phyloP scores from a whole-genome alignment of 306 rosid genomes.

The Luffa aegyptiaca region DNA sequence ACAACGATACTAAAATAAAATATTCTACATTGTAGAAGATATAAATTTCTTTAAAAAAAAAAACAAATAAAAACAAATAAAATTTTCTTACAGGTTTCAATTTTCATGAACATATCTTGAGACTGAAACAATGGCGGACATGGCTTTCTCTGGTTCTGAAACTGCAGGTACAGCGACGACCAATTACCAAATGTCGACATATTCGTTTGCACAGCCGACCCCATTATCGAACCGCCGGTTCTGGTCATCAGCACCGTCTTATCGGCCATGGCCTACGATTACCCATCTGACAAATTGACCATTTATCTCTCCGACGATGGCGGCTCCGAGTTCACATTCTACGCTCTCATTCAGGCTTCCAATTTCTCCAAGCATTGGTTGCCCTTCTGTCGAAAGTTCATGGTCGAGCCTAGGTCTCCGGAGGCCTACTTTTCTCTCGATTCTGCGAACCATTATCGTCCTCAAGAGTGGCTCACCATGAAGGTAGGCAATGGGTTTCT shows the following conservation, averaged over 20 bases:
- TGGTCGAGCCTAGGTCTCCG: conserved; percentile 44
- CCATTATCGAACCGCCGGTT: conserved; percentile 50
- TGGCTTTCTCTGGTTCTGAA: not conserved
- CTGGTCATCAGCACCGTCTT: conserved; percentile 59
- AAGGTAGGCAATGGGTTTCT: conserved; percentile 24
- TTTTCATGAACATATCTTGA: not conserved
- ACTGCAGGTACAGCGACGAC: conserved; percentile 30
- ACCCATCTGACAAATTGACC: conserved; percentile 43
- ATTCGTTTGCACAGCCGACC: conserved; percentile 75
- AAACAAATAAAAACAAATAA: no score
- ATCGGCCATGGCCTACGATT: conserved; percentile 41
- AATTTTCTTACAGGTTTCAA: no score
- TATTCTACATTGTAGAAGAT: no score
- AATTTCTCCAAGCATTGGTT: conserved; percentile 47
- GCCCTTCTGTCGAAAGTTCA: conserved; percentile 52
- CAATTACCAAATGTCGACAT: conserved; percentile 39
- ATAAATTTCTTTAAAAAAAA: no score
- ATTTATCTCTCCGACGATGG: conserved; percentile 72
- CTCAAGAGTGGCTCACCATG: conserved; percentile 19
- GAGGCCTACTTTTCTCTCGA: conserved; percentile 37
- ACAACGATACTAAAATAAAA: no score
- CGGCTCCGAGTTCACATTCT: conserved; percentile 51
- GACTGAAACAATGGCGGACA: not conserved
- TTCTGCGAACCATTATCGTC: not conserved
- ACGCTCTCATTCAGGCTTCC: conserved; percentile 49